Conservation (phyloP, 768 basidiomycete species). For the Auriculariales sp. region DNA sequence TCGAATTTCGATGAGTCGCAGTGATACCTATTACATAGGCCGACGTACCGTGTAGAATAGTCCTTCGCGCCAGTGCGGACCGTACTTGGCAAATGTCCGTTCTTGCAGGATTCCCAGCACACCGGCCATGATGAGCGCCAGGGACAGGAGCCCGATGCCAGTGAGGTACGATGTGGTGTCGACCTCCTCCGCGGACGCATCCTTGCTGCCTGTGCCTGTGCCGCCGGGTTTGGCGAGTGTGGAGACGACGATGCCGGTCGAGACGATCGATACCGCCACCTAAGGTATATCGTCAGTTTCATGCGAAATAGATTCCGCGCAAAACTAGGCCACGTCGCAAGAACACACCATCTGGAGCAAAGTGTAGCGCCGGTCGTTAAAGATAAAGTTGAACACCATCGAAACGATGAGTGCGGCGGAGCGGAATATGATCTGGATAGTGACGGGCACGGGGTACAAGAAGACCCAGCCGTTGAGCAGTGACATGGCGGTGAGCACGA, state of each 20-base stretch:
- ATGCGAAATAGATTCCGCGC: neutral
- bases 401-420: slow-evolving; percentile 46
- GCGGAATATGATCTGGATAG: slow-evolving; percentile 72
- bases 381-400: slow-evolving; percentile 6
- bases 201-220: slow-evolving; percentile 8
- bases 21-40: neutral
- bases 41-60: slow-evolving; percentile 64
- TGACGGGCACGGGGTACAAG: slow-evolving; percentile 59
- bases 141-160: slow-evolving; percentile 55
- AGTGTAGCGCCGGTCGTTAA: neutral
- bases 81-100: slow-evolving; percentile 55
- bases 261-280: slow-evolving; percentile 53
- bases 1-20: neutral
- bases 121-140: slow-evolving; percentile 53
- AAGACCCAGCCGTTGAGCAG: slow-evolving; percentile 75
- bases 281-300: slow-evolving; percentile 13
- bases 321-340: neutral
- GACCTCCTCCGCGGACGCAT: too few species aligned
- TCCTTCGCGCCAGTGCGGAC: slow-evolving; percentile 70
- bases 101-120: slow-evolving; percentile 65
- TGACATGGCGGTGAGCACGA: slow-evolving; percentile 49
- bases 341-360: neutral
- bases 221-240: slow-evolving; percentile 46
- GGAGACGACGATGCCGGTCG: slow-evolving; percentile 54
- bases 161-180: slow-evolving; percentile 35